Conservation (phyloP, 73 alveolate genomes). For the Paramecium caudatum region DNA sequence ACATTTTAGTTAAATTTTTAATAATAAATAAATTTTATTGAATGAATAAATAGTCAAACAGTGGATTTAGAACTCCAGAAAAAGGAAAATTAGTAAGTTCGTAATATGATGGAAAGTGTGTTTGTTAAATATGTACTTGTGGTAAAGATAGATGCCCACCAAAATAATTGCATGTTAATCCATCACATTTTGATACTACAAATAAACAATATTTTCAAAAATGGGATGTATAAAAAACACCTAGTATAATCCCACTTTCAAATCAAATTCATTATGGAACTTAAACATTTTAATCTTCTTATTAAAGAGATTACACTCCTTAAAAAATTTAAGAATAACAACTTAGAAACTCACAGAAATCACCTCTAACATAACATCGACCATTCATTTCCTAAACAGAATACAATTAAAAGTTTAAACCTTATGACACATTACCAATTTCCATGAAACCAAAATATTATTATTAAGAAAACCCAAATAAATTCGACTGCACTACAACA, state of each 20-base stretch:
- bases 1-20: neutral
- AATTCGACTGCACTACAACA: neutral
- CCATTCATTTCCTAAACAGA: slow-evolving; percentile 16
- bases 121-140: slow-evolving; percentile 35
- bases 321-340: neutral
- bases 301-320: slow-evolving; percentile 20
- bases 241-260: neutral
- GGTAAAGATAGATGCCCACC: slow-evolving; percentile 57
- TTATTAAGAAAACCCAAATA: slow-evolving; percentile 26
- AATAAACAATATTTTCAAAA: neutral
- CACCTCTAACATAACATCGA: neutral
- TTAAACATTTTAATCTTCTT: slow-evolving; percentile 9
- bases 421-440: neutral
- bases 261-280: neutral
- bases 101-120: slow-evolving; percentile 18
- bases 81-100: neutral
- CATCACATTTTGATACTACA: slow-evolving; percentile 53
- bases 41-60: neutral
- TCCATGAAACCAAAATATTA: neutral
- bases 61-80: slow-evolving; percentile 25
- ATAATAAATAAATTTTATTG: neutral
- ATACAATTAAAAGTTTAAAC: neutral
- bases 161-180: slow-evolving; percentile 2
- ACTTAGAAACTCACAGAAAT: neutral
- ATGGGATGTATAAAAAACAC: slow-evolving; percentile 13